Base-by-base conservation (phyloP, 148 eudicot species). In the Rhododendron griersonianum region DNA sequence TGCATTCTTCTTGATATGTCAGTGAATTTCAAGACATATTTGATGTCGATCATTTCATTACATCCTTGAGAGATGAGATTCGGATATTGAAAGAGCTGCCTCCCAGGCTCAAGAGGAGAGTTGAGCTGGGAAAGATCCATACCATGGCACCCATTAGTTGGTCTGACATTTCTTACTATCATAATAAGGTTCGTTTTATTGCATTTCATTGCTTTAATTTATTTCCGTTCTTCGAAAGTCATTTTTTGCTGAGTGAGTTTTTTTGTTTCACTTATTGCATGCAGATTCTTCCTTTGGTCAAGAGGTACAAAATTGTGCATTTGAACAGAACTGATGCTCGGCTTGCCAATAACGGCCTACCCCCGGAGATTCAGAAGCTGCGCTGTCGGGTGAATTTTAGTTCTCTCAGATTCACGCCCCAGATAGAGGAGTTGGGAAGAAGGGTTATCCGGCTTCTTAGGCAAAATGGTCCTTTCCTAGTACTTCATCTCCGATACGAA, bases 11-110 rank as follows among this genome's bases (percentile, higher is more conserved):
- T 11, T 85, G 48, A 81, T 39, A 35, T 87, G 91, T 86, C 96
- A 96, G 99, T 90, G 98, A 95, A 84, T 96, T 96, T 88, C 90
- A 96, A 91, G 99, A 96, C 91, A 95, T 96, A 85, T 96, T 96
- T 91, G 98, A 96, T 76, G 95, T 96, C 30, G 95, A 94, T 86
- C 95, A 95, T 92, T 96, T 96, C 84, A 95, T 96, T 37, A 84
- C 94, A 37, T 95, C 99, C 74, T 92, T 96, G 89, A 93, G 98
- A 91, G 98, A 95, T 81, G 99, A 96, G 86, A 98, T 96, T 41
- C 91, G 98, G 83, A 93, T 96, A 87, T 84, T 96, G 85, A 95
- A 96, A 87, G 93, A 93, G 92, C 93, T 96, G 28, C 99, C 99
- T 74, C 94, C 95, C 16, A 91, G 98, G 88, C 90, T 95, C 61